These are phyloP conservation scores for Chalciporus sp. DNA, from an alignment of 1,284 basidiomycete genomes.

Conservation along the genomic window DNA sequence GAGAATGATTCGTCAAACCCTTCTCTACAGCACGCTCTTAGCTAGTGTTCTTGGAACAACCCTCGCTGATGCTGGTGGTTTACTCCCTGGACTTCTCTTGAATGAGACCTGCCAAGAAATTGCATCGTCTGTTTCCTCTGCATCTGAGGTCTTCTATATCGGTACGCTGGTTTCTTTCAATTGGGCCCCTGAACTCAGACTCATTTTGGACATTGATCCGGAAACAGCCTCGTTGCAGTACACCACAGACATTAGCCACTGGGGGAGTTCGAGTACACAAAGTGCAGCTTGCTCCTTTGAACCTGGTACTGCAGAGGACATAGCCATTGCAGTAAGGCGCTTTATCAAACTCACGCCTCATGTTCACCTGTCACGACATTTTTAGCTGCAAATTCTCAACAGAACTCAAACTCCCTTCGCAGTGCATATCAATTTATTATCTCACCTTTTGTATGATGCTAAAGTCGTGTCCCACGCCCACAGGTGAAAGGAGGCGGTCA, in stretches of 20 bases:
- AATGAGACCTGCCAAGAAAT: conserved; percentile 5
- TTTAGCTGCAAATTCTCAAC: conserved; percentile 15
- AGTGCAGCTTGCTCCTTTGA: conserved; percentile 51
- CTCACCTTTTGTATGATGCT: neutral
- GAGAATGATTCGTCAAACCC: neutral
- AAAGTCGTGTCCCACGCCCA: too few relatives aligned
- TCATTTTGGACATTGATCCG: neutral
- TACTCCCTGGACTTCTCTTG: neutral
- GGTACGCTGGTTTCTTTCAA: conserved; percentile 16
- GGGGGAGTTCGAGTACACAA: conserved; percentile 47
- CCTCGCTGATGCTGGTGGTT: too few relatives aligned
- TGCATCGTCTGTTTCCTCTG: conserved; percentile 10
- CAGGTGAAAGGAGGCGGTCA: too few relatives aligned
- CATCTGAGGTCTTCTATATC: conserved; percentile 26
- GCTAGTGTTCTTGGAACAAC: neutral
- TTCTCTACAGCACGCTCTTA: neutral
- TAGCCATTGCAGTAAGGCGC: neutral
- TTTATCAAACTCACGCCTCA: too few relatives aligned
- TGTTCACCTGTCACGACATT: neutral
- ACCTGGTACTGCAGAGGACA: conserved; percentile 39
- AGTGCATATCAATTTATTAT: conserved; percentile 3
- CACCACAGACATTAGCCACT: conserved; percentile 45
- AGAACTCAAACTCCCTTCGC: conserved; percentile 9
- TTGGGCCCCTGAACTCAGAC: neutral
- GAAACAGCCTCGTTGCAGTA: conserved; percentile 32